Percentiles rank a stretch among this genome's conserved stretches.
Evolutionary conservation across 345 rosid species (phyloP).

Genomic region (Syzygium jambos): DNA sequence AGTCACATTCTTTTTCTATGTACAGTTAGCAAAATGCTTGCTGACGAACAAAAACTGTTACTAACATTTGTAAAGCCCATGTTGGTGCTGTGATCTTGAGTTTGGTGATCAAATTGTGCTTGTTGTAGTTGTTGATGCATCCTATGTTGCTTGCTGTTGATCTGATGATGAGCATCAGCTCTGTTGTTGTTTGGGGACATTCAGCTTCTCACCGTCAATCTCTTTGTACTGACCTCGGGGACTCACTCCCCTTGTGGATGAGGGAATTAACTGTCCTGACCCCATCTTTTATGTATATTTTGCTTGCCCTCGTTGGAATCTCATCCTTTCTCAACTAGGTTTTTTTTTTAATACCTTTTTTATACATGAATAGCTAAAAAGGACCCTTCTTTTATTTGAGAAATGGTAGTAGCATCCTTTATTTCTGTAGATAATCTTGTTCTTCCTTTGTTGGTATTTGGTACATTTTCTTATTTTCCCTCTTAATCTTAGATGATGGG

Average conservation of each 20-base stretch:
- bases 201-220: conserved; percentile 47
- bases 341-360: too few species aligned
- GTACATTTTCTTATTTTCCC: too few species aligned
- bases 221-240: conserved; percentile 27
- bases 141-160: conserved; percentile 1
- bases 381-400: too few species aligned
- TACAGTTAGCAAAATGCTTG: too few species aligned
- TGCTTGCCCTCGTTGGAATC: background rate
- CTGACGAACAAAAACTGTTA: too few species aligned
- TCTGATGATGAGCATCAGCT: conserved; percentile 5
- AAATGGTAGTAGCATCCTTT: too few species aligned
- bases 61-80: conserved; percentile 1
- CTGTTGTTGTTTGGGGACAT: conserved; percentile 43
- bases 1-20: too few species aligned
- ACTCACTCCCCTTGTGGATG: conserved; percentile 16
- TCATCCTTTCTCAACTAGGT: background rate
- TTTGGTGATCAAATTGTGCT: background rate
- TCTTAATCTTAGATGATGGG: too few species aligned
- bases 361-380: too few species aligned
- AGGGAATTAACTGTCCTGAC: background rate
- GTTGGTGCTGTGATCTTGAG: conserved; percentile 1
- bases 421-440: too few species aligned
- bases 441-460: too few species aligned
- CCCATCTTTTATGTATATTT: background rate
- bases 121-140: background rate